Base-by-base conservation (phyloP, 1,284 basidiomycete genomes). In the Ceratobasidium papillatum region DNA sequence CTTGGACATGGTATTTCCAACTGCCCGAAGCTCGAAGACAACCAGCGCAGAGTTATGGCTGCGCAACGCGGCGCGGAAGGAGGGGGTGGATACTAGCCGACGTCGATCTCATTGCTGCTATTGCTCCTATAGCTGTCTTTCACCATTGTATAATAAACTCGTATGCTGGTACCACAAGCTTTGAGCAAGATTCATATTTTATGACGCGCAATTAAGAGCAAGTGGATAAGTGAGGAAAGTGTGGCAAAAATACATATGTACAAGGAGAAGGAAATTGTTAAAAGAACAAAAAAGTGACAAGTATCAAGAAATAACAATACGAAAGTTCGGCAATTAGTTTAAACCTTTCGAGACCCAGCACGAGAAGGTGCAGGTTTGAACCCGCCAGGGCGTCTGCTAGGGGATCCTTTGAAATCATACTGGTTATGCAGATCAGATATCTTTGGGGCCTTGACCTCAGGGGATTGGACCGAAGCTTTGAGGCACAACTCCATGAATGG, bases 21-120 rank as follows among this genome's bases (percentile, higher is more conserved):
- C 80, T 99, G 98, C 80, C 98, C 98, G 19, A 99, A 99, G 82
- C 84, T 98, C 76, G 97, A 99, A 83, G 97, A 99, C 78, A 88
- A 91, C 0, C 95, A 97, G 81, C 86, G 96, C 73, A 84, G 97
- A 78, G 90, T 92, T 81, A 91, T 94, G 88, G 94, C 94, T 4
- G 90, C 91, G n/a, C 94, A 95, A 78, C 85, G 91, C 62, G 86
- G 87, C 45, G 86, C 85, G 36, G 87, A 91, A 71, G 91, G 87
- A 75, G 90, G 86, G 62, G 90, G 86, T 12, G 88, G 87, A 17
- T 89, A 89, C 34, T 71, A 71, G 54, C 19, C 19, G 34, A 27
- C 1, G 49, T 77, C 88, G 78, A 30, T 22, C 8, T 25, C 25
- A 34, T 52, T 38, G 8, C 25, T 14, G 30, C 12, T 9, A 43